These are phyloP conservation scores for Allium sativum DNA, from an alignment of 106 monocot species.

Conservation along the genomic window DNA sequence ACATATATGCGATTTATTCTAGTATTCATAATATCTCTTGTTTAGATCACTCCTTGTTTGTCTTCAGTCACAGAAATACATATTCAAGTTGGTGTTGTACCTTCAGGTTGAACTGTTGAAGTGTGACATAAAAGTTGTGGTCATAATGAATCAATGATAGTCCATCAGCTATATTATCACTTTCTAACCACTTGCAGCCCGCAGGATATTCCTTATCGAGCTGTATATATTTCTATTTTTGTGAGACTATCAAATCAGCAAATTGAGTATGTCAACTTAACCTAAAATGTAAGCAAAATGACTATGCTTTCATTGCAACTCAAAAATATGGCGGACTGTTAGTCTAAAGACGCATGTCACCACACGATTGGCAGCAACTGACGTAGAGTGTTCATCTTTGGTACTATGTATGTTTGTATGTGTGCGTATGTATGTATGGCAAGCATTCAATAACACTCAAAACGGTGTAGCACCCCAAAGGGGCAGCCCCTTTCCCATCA, in stretches of 20 bases:
- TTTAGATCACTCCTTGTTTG: constrained; percentile 79
- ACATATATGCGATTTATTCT: no score
- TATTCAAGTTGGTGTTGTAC: constrained; percentile 86
- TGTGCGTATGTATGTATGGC: no score
- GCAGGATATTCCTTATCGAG: constrained; percentile 43
- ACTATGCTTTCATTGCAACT: constrained; percentile 18
- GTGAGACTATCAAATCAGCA: no score
- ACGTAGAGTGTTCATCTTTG: constrained; percentile 48
- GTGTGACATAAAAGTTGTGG: constrained; percentile 83
- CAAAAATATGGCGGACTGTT: constrained; percentile 34
- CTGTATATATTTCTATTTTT: constrained; percentile 65
- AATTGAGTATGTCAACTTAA: neutral
- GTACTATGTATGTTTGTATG: constrained; percentile 11
- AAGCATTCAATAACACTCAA: no score
- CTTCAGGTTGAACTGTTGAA: constrained; percentile 43
- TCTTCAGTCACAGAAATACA: constrained; percentile 52
- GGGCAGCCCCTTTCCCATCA: no score
- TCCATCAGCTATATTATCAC: constrained; percentile 48
- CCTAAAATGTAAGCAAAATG: no score
- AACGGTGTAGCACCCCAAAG: no score
- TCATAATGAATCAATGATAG: constrained; percentile 89
- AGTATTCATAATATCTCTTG: neutral
- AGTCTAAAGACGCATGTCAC: constrained; percentile 28
- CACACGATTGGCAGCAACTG: constrained; percentile 66
- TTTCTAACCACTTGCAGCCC: constrained; percentile 56